Percentiles rank a stretch among this genome's conserved stretches.
These are phyloP conservation scores for Mycena sanguinolenta DNA, from an alignment of 768 basidiomycete species.

Conservation along the genomic window DNA sequence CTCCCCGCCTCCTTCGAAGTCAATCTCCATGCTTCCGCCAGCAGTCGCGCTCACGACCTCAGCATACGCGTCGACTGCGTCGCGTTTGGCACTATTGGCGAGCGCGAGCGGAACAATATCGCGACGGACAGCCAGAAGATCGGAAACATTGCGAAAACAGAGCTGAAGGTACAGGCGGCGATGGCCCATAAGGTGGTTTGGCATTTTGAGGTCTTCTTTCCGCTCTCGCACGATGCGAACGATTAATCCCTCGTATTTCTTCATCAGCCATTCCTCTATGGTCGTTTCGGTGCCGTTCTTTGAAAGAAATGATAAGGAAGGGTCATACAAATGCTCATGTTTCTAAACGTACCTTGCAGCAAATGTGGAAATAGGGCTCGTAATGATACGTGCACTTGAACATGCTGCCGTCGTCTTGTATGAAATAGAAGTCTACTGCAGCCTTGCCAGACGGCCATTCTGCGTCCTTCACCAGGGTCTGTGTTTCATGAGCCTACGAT, in stretches of 20 bases:
- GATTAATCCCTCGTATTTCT: constrained; percentile 91
- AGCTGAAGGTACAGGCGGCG: constrained; percentile 90
- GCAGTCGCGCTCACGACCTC: constrained; percentile 91
- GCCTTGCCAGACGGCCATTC: constrained; percentile 88
- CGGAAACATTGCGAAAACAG: constrained; percentile 93
- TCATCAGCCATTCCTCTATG: constrained; percentile 96
- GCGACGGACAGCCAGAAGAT: constrained; percentile 88
- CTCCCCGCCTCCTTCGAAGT: constrained; percentile 75
- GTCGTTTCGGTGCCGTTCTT: constrained; percentile 88
- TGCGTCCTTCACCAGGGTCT: constrained; percentile 91
- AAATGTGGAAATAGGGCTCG: constrained; percentile 95
- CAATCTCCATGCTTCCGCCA: constrained; percentile 74
- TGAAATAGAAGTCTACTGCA: constrained; percentile 97
- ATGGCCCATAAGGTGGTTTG: constrained; percentile 98
- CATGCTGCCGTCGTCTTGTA: constrained; percentile 95
- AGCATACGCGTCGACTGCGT: constrained; percentile 97
- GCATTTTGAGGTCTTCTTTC: constrained; percentile 95
- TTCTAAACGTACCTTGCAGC: constrained; percentile 80
- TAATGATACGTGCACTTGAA: constrained; percentile 95
- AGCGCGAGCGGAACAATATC: constrained; percentile 92
- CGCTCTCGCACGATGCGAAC: constrained; percentile 81
- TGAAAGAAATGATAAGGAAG: constrained; percentile 17
- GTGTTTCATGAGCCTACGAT: constrained; percentile 10
- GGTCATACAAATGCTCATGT: neutral
- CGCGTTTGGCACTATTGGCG: constrained; percentile 91